Percentiles rank a stretch among this genome's conserved stretches.
phyloP scores from a whole-genome alignment of 2,329 filamentous ascomycete species.

The Hypoxylon sp. region DNA sequence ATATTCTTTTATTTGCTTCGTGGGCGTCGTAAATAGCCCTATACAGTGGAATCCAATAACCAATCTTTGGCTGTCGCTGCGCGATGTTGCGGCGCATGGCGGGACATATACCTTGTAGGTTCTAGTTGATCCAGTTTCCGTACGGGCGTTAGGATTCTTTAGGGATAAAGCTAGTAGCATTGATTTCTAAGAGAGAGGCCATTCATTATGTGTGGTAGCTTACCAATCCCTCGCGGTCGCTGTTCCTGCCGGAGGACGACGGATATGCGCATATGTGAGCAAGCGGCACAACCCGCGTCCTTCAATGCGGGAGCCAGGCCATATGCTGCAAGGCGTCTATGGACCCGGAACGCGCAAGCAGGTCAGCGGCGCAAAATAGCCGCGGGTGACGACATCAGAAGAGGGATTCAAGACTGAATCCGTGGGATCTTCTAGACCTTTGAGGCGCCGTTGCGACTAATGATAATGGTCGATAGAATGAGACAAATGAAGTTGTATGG shows the following conservation, averaged over 20 bases:
- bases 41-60: too few relatives aligned
- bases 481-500: neutral
- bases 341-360: conserved; percentile 8
- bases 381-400: conserved; percentile 14
- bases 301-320: conserved; percentile 3
- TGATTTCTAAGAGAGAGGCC: neutral
- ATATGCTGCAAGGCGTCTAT: conserved; percentile 7
- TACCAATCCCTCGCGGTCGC: neutral
- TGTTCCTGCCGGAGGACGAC: neutral
- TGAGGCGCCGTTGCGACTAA: neutral
- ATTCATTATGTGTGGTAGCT: conserved; percentile 4
- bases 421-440: neutral
- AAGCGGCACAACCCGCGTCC: conserved; percentile 3
- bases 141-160: neutral
- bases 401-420: neutral
- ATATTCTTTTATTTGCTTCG: too few relatives aligned
- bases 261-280: conserved; percentile 9
- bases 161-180: neutral
- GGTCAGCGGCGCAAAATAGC: conserved; percentile 4
- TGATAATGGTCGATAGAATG: neutral
- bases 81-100: neutral
- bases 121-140: neutral
- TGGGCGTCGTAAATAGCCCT: too few relatives aligned
- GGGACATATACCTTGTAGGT: neutral
- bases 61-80: neutral